These are phyloP conservation scores for Claviceps pazoutovae DNA, from an alignment of 2,329 filamentous ascomycete genomes.

Conservation along the genomic window DNA sequence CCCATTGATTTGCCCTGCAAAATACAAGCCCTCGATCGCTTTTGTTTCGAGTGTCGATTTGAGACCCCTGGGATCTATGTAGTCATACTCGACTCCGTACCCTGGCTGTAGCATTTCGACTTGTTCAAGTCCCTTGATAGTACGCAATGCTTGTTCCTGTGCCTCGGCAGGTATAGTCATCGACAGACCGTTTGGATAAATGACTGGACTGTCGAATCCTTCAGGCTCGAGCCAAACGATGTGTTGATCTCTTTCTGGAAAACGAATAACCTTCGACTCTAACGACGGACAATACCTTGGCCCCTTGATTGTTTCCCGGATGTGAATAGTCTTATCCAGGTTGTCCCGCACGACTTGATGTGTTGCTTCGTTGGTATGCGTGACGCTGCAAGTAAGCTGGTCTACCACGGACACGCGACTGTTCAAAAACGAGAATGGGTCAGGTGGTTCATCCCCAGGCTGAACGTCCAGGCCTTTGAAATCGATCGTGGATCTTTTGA, in stretches of 20 bases:
- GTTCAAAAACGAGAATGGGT: conserved; percentile 86
- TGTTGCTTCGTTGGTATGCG: conserved; percentile 69
- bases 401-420: conserved; percentile 60
- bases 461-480: conserved; percentile 60
- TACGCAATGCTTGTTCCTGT: conserved; percentile 73
- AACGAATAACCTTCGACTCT: conserved; percentile 86
- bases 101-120: conserved; percentile 87
- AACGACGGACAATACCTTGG: conserved; percentile 92
- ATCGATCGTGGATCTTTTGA: conserved; percentile 72
- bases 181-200: conserved; percentile 93
- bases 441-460: conserved; percentile 69
- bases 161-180: conserved; percentile 90
- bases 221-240: conserved; percentile 97
- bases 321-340: conserved; percentile 92
- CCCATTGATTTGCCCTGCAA: conserved; percentile 95
- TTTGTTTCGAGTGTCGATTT: conserved; percentile 90
- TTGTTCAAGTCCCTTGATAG: conserved; percentile 75
- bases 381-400: conserved; percentile 77
- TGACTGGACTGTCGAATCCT: conserved; percentile 75
- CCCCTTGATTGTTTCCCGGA: conserved; percentile 85
- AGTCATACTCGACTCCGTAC: conserved; percentile 97
- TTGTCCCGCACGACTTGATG: conserved; percentile 79
- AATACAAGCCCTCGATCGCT: conserved; percentile 71
- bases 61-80: conserved; percentile 83
- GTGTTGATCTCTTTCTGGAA: conserved; percentile 65